Conservation (phyloP, 2,329 filamentous ascomycete genomes). For the Stemphylium lycopersici region DNA sequence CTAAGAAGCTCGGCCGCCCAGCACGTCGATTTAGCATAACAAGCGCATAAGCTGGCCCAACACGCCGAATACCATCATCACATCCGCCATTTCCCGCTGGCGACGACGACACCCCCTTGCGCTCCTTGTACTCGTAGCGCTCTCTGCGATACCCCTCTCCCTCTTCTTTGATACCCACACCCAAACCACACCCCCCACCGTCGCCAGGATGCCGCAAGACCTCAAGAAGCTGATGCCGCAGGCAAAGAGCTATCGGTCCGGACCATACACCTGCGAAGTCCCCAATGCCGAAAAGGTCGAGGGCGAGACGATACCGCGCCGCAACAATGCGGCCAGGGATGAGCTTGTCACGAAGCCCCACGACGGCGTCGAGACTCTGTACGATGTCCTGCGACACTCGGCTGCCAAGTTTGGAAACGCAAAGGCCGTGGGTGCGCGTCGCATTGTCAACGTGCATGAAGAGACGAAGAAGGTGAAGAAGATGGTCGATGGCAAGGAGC, state of each 20-base stretch:
- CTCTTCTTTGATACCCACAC: conserved; percentile 18
- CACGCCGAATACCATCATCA: not conserved
- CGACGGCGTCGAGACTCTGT: conserved; percentile 75
- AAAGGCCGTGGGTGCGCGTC: conserved; percentile 68
- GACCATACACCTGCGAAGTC: conserved; percentile 77
- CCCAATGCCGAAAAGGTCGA: conserved; percentile 70
- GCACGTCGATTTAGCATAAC: conserved; percentile 16
- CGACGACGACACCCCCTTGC: conserved; percentile 18
- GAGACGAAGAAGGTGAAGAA: conserved; percentile 92
- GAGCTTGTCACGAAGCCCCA: conserved; percentile 70
- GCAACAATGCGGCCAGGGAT: conserved; percentile 74
- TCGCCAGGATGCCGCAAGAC: conserved; percentile 47
- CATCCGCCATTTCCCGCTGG: conserved; percentile 31
- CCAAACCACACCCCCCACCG: conserved; percentile 9
- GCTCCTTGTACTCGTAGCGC: conserved; percentile 18
- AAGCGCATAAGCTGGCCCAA: conserved; percentile 16
- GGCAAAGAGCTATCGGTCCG: conserved; percentile 62
- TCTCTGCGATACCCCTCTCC: conserved; percentile 15
- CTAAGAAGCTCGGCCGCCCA: conserved; percentile 18
- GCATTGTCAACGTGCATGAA: conserved; percentile 76
- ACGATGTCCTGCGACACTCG: conserved; percentile 75
- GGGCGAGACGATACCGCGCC: conserved; percentile 84
- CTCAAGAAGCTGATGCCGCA: conserved; percentile 57
- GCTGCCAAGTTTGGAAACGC: conserved; percentile 63
- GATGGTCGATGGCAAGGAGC: conserved; percentile 78